Base-by-base conservation (phyloP, 371 early-diverging fungal genomes). In the Encephalitozoon hellem region DNA sequence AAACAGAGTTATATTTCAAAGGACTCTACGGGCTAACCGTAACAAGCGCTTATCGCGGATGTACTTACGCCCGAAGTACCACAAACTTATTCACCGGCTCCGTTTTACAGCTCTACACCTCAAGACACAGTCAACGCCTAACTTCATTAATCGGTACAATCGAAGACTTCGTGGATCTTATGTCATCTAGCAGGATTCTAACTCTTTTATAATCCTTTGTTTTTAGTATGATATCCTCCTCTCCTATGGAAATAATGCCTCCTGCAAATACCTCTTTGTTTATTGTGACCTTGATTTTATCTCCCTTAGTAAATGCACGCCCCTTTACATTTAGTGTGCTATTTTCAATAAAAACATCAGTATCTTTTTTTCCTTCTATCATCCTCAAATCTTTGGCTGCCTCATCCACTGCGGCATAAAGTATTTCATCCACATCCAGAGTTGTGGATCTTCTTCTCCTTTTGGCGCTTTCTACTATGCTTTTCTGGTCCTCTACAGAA, bases 181-280 rank as follows among this genome's bases (percentile, higher is more conserved):
- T 69, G 9, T 52, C 55, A 5, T 69, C 70, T n/a, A 69, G 21
- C 9, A 53, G 18, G 11, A 69, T 54, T 38, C 28, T 53, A 38
- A 53, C 38, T 39, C 70, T 69, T 25, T 43, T 69, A 30, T 41
- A 52, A 5, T 52, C 55, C 23, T 43, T 69, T 53, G 34, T 34
- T 69, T 69, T 69, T 69, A 69, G 30, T 49, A 69, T 55, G 39
- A 69, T 53, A 15, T 52, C 70, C 6, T 47, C 49, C 3, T 52
- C 54, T 0, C 53, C 55, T 11, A 69, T 42, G 2, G 54, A 51
- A n/a, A 53, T 41, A 34, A 69, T 69, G 3, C 26, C 21, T 23
- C 70, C 70, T 4, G 23, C 26, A 49, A 52, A 52, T 42, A 54
- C 70, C 0, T 69, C 70, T 54, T 39, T 30, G 0, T 69, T 39